Base-by-base conservation (phyloP, 768 basidiomycete species). In the Cystobasidium onofrii region DNA sequence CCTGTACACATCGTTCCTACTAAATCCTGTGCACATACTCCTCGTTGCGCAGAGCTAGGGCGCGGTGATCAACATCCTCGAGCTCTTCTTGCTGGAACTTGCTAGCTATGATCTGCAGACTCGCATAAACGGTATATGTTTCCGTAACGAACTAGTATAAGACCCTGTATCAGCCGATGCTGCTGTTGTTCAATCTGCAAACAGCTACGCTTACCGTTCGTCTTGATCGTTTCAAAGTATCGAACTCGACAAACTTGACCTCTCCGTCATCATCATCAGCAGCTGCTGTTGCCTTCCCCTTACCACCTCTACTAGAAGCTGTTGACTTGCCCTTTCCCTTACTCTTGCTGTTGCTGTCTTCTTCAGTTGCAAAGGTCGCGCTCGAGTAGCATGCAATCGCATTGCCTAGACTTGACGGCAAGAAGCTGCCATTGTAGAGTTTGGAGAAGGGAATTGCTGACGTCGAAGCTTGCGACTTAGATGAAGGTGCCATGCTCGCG, bases 121-220 rank as follows among this genome's bases (percentile, higher is more conserved):
- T 57, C 2, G 54, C 69, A 71, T 57, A 71, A 54, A 71, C 55
- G 36, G 69, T 71, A 27, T 71, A 71, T n/a, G 54, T 71, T 27
- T 71, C 69, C 20, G 69, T 60, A 1, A 27, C 36, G 27, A 71
- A 71, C 69, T 71, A 36, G 6, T 64, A 15, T 17, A 31, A 15
- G 25, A 17, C 9, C 4, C 41, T 20, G 20, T 3, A 4, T 61
- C 23, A 31, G 31, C 57, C 15, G 15, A 6, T 39, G 43, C 64
- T 23, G 39, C 13, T 44, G 64, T 36, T 3, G 3, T 23, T 43
- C 6, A 41, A 3, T 12, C 34, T 13, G 3, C 27, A 15, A 25
- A 25, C 13, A 20, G 23, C 52, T 25, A 20, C 23, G n/a, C 69
- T 33, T 44, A 57, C 69, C 55, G 33, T 43, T 60, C 52, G 50